These are phyloP conservation scores for Fusarium transvaalense DNA, from an alignment of 2,329 filamentous ascomycete genomes.

Conservation along the genomic window DNA sequence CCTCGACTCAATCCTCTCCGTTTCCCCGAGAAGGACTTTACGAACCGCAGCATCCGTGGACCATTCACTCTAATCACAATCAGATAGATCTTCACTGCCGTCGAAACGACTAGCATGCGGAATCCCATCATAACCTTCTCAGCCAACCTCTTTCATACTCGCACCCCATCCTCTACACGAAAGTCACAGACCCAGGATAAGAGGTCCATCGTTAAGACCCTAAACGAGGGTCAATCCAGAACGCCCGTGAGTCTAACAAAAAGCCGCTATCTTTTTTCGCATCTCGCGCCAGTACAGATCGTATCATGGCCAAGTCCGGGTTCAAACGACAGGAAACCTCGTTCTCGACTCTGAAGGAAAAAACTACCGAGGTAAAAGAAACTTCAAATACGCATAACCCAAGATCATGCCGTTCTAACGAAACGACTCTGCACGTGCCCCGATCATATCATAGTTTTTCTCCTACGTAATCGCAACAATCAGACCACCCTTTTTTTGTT, in stretches of 20 bases:
- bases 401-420: slow-evolving; percentile 1
- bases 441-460: slow-evolving; percentile 24
- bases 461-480: slow-evolving; percentile 6
- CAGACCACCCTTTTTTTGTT: slow-evolving; percentile 16
- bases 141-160: background rate
- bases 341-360: background rate
- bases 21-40: background rate
- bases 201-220: background rate
- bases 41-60: background rate
- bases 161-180: background rate
- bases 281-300: background rate
- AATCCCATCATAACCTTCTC: background rate
- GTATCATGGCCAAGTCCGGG: background rate
- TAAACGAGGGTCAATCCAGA: background rate
- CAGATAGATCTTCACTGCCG: background rate
- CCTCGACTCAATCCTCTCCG: background rate
- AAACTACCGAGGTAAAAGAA: background rate
- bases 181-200: no score
- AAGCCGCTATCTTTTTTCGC: background rate
- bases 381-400: background rate
- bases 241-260: slow-evolving; percentile 8
- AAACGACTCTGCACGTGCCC: slow-evolving; percentile 9
- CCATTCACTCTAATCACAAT: background rate
- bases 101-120: background rate
- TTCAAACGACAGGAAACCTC: background rate